Conservation (phyloP, 179 eudicot genomes). For the Drosera spatulata region DNA sequence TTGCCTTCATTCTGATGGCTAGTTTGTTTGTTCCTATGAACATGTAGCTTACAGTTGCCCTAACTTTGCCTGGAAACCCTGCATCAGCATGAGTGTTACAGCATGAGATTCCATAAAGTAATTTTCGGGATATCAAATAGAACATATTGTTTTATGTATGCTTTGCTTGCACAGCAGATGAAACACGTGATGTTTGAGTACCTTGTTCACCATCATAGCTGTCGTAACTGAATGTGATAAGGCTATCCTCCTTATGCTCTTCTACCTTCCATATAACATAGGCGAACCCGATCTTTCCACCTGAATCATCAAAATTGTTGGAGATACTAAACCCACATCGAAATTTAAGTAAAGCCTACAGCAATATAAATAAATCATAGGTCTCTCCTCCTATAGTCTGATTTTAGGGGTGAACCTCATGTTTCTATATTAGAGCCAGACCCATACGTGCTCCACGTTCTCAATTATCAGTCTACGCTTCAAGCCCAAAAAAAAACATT, state of each 20-base stretch:
- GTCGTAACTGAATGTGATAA: conserved; percentile 43
- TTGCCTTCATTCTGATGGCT: conserved; percentile 45
- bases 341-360: background rate
- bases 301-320: conserved; percentile 13
- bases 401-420: no score
- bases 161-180: background rate
- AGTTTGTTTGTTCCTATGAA: conserved; percentile 22
- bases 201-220: conserved; percentile 83
- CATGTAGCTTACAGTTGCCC: conserved; percentile 37
- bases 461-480: no score
- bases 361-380: background rate
- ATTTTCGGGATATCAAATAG: no score
- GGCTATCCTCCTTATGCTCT: conserved; percentile 21
- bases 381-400: no score
- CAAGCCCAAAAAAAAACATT: no score
- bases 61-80: conserved; percentile 81
- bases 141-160: no score
- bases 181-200: conserved; percentile 7
- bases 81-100: background rate
- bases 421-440: no score
- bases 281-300: conserved; percentile 66
- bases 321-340: background rate
- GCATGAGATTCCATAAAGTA: no score
- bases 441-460: no score
- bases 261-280: conserved; percentile 50